Base-by-base conservation (phyloP, 2,329 filamentous ascomycete species). In the Eutypa lata region DNA sequence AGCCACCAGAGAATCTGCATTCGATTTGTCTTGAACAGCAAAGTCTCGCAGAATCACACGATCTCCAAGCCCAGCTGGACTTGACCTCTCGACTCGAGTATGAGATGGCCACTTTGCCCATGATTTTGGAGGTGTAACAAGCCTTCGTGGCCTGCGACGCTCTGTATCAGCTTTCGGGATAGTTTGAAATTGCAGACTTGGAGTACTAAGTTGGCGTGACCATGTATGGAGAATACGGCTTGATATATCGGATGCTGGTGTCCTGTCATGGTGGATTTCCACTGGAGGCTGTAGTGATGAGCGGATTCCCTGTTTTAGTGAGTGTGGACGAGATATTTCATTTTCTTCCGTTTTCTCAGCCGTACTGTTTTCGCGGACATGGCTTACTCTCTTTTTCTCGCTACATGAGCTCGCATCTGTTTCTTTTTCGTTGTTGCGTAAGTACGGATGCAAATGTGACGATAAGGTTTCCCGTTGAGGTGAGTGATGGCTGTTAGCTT, bases 21-120 rank as follows among this genome's bases (percentile, higher is more conserved):
- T 18, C 11, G 45, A 16, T 16, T 7, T 38, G 35, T 14, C n/a
- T 16, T 38, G 43, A 6, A 38, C 21, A 43, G 58, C 63, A 33
- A 64, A 69, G 50, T 69, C 67, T 35, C 53, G 55, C 11, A 61
- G 50, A 3, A 49, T 55, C 26, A 69, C 64, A 18, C 47, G 57
- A 47, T 68, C 65, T 24, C 49, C 53, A 24, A 55, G 47, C 18
- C 63, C 60, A 37, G 67, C 66, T n/a, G 59, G 50, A 14, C 61
- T 61, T 28, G 58, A 61, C 50, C 67, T 63, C 50, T 65, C 57
- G 5, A 56, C 48, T 2, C 66, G 65, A 47, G 63, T 64, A 53
- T 67, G 63, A 5, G 66, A 69, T 18, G 67, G 65, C 67, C 67
- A 69, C 49, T 59, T 68, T 26, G 67, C 65, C 67, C 67, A 69